Evolutionary conservation across 345 rosid species (phyloP), one percentile per base, ranked within the genome.

Genomic region (Acer negundo): DNA sequence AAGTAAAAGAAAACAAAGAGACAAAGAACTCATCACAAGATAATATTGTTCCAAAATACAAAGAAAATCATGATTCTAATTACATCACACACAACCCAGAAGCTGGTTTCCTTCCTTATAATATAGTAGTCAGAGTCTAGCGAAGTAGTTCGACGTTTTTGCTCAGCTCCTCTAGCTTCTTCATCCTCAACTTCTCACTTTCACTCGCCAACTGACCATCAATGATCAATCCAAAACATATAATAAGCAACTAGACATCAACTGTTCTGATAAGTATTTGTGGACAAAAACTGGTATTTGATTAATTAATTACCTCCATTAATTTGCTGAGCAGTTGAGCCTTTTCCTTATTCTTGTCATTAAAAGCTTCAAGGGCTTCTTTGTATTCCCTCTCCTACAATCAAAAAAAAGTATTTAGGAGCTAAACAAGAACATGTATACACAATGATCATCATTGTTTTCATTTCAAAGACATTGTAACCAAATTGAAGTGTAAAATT

Each of bases 151-250:
- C 97, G 13, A 90, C 81, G 51, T 80, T 89, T 84, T 83, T 91
- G 92, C 89, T 93, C 85, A 95, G 88, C 78, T 93, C 97, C 58
- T 93, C 99, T 49, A 95, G 95, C 83, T 96, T 96, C 89, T 86
- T 84, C 95, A 91, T 84, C 82, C 99, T 85, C 53, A 84, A 40
- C 47, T 64, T 91, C 88, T 96, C 99, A 59, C 99, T 96, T 84
- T 96, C 97, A 10, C 84, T 75, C 72, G 85, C 94, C 87, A 96
- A 80, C 99, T 94, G 82, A 53, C 58, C 67, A 78, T 16, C 72
- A 31, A 40, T 26, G 22, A 78, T 16, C 72, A 31, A 40, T 26
- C 24, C 40, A 44, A 13, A 82, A 28, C 8, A 26, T 12, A 73
- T 8, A 20, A 67, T 8, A 20, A 71, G n/a, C 24, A 23, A 26